Percentiles rank a stretch among this genome's conserved stretches.
phyloP scores from a whole-genome alignment of 2,329 filamentous ascomycete genomes.

The Monilinia polystroma region DNA sequence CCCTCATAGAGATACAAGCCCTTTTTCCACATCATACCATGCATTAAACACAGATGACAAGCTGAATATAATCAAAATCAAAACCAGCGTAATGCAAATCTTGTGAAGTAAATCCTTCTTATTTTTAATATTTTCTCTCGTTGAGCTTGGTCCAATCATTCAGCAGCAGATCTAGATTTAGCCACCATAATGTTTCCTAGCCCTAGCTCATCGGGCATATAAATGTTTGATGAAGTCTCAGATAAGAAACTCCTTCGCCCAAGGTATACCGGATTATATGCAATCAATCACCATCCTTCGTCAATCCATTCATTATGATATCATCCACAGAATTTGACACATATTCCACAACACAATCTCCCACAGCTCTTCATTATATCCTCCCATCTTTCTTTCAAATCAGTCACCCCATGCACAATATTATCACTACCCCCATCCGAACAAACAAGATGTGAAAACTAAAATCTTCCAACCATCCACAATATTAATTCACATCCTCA shows the following conservation, averaged over 20 bases:
- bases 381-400: not conserved
- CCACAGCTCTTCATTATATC: not conserved
- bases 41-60: slow-evolving; percentile 3
- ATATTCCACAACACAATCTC: not conserved
- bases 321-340: not conserved
- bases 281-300: not conserved
- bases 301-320: not conserved
- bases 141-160: not conserved
- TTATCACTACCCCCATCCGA: not conserved
- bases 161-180: not conserved
- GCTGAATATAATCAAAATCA: not conserved
- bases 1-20: slow-evolving; percentile 1
- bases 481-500: not conserved
- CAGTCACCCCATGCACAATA: slow-evolving; percentile 1
- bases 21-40: slow-evolving; percentile 2
- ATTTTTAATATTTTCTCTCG: not conserved
- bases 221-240: not conserved
- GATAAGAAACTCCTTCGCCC: not conserved
- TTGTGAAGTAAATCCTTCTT: slow-evolving; percentile 9
- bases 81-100: not conserved
- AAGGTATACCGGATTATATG: not conserved
- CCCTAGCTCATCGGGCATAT: not conserved
- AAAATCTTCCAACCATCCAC: not conserved
- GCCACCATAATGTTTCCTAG: not conserved
- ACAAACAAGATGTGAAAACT: slow-evolving; percentile 1